Evolutionary conservation across 257 asterid species (phyloP).

Genomic region (Solanum virginianum): DNA sequence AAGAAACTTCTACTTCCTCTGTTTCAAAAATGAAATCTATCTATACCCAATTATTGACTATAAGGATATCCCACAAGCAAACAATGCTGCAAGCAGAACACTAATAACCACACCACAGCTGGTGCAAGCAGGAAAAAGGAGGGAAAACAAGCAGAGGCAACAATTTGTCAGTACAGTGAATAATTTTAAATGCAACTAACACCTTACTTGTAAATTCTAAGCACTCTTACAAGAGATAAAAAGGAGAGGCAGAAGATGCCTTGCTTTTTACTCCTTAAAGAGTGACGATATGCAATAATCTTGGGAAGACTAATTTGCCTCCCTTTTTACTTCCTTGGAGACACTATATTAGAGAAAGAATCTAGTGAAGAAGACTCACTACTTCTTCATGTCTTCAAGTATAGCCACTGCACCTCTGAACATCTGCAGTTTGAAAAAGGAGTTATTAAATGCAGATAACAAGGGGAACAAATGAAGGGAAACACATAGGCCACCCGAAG

Average conservation of each 20-base stretch:
- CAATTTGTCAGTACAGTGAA: neutral
- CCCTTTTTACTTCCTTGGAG: neutral
- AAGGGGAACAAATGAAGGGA: neutral
- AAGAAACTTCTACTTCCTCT: neutral
- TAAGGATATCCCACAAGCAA: neutral
- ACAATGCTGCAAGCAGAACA: neutral
- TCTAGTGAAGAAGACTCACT: slow-evolving; percentile 28
- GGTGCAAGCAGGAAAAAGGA: neutral
- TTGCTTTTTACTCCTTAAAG: neutral
- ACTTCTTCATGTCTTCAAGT: slow-evolving; percentile 79
- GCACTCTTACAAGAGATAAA: neutral
- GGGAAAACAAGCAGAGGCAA: neutral
- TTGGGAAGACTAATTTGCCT: neutral
- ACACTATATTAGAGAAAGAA: neutral
- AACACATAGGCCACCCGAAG: neutral
- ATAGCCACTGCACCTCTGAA: slow-evolving; percentile 79
- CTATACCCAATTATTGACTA: neutral
- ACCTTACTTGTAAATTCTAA: neutral
- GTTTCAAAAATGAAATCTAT: neutral
- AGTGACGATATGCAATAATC: neutral
- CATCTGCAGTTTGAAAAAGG: slow-evolving; percentile 46
- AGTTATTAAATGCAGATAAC: neutral
- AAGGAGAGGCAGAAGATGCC: neutral
- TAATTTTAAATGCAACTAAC: neutral
- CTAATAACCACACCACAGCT: neutral